A percentile compares a stretch with the other conserved stretches of the same genome.
These are phyloP conservation scores for Laburnicola sp. DNA, from an alignment of 2,329 filamentous ascomycete species.

Conservation along the genomic window DNA sequence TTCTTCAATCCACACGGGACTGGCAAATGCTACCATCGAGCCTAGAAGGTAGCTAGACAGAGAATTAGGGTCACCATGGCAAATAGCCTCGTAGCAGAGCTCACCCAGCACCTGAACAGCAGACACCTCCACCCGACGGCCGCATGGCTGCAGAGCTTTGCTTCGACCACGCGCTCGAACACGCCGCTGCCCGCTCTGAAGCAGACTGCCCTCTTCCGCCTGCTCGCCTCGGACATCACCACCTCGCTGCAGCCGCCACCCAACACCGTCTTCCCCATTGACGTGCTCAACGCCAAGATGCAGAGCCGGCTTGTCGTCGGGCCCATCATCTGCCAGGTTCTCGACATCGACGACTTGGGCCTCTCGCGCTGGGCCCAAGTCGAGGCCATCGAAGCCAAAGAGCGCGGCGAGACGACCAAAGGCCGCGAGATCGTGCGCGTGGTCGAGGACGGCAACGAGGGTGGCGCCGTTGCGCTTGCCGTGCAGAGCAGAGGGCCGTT, in stretches of 20 bases:
- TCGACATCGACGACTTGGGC: constrained; percentile 83
- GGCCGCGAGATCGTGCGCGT: constrained; percentile 83
- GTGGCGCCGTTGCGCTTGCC: constrained; percentile 29
- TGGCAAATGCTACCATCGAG: no score
- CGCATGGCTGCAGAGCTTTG: constrained; percentile 67
- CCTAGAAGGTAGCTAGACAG: no score
- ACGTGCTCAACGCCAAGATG: constrained; percentile 58
- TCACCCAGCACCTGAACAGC: constrained; percentile 58
- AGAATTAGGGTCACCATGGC: constrained; percentile 31
- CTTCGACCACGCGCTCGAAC: constrained; percentile 57
- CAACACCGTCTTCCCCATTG: constrained; percentile 59
- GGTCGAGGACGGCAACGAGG: constrained; percentile 55
- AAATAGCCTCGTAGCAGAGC: constrained; percentile 38
- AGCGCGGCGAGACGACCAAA: constrained; percentile 71
- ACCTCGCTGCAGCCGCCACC: constrained; percentile 53
- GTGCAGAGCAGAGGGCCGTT: constrained; percentile 64
- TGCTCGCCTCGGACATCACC: constrained; percentile 78
- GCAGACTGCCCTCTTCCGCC: constrained; percentile 77
- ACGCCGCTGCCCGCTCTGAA: constrained; percentile 71
- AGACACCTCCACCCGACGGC: constrained; percentile 59
- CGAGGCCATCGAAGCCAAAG: constrained; percentile 74
- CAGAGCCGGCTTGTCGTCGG: constrained; percentile 61
- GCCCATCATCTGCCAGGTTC: constrained; percentile 75
- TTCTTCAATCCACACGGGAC: no score
- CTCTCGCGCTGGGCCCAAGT: constrained; percentile 83